Evolutionary conservation across 148 eudicot species (phyloP), one percentile per base, ranked within the genome.

Genomic region (Amaranthus cruentus): DNA sequence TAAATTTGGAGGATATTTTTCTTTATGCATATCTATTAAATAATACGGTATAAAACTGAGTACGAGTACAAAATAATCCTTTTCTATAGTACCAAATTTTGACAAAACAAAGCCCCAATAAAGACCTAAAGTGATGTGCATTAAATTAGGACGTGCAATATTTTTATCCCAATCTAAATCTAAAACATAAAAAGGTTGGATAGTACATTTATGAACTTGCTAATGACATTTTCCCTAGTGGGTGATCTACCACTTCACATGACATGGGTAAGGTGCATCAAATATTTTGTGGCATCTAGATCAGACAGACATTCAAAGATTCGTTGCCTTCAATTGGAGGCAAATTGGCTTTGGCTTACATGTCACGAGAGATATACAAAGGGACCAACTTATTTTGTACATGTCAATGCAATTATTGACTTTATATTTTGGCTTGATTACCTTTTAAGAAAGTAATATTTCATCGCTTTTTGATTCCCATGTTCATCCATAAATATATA

Each of bases 301-400:
- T 47, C 71, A 76, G 70, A 66, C 54, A 53, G 70, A 47, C 55
- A 43, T 46, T 15, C 28, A 49, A 70, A 76, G 79, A 83, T 83
- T 83, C 74, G 76, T 83, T 78, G 80, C 84, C 75, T 85, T 67
- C 76, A 66, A 66, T 60, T 47, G 72, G 72, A 73, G 69, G 63
- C 53, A 51, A 58, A 42, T 72, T 75, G 61, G 3, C 50, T 50
- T 80, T 76, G 83, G 76, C 74, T 76, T 76, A 80, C 73, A 80
- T 56, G 66, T 69, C 74, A 68, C 68, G 70, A 21, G 76, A 28
- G 55, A 7, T 21, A 67, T 12, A 6, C 44, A 67, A 28, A 13
- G 44, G 52, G 66, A 65, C 64, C 49, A 2, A 67, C 51, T 63
- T 48, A 5, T 28, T 66, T 67, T 67, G 70, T 67, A 57, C 7